Evolutionary conservation across 2,329 filamentous ascomycete species (phyloP), one percentile per base, ranked within the genome.

Genomic region (Colletotrichum karsti): DNA sequence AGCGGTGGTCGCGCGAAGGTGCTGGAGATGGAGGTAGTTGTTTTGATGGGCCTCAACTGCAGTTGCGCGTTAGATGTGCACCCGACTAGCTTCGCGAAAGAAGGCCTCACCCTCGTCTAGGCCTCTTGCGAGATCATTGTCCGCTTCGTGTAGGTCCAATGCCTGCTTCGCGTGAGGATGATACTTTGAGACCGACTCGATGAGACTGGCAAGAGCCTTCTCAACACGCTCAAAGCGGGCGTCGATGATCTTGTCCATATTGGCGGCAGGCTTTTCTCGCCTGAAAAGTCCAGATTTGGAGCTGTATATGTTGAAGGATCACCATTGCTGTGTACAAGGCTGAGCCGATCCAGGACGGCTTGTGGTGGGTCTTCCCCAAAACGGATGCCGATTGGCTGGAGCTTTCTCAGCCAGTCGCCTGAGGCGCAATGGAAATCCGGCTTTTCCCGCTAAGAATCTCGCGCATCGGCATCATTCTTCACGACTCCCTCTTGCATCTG

Each of bases 161-260:
- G 91, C 92, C 26, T 91, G 88, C 37, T 84, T 79, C 5, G 88
- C 82, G 7, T 91, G 93, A 0, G 93, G 93, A 74, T 94, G 93
- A 80, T 95, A 95, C 71, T 93, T 92, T 6, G 92, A 87, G 70
- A 97, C 92, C 0, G 93, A 95, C 77, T 94, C 92, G 72, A 94
- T 91, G 35, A 97, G 84, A 28, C 83, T 89, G 12, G 87, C 86
- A 20, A 97, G 83, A 1, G 90, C 88, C 73, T 87, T 88, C 73
- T 92, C 91, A 30, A 93, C 82, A 54, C 89, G 87, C 75, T 91
- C 88, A 68, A 93, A 91, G 73, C 87, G 88, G 50, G 75, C 77
- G 70, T 92, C 88, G 7, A 93, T 84, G 54, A 86, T 80, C 51
- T 84, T 84, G 71, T 93, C 88, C 91, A 93, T 93, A 30, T 12